These are phyloP conservation scores for Podospora fimiseda DNA, from an alignment of 495 filamentous ascomycete genomes.

Conservation along the genomic window DNA sequence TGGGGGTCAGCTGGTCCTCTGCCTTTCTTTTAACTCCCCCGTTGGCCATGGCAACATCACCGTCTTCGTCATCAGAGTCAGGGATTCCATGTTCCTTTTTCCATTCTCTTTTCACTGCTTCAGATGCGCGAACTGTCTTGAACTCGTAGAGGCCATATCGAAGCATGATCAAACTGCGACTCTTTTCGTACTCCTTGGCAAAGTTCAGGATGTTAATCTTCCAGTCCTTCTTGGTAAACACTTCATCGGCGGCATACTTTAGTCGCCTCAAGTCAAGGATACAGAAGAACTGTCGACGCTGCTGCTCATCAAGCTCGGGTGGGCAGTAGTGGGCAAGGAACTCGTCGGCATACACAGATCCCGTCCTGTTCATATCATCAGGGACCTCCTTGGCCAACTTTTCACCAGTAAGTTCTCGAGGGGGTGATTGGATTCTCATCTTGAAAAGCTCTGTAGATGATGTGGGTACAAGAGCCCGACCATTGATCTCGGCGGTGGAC, in stretches of 20 bases:
- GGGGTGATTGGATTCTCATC: slow-evolving; percentile 42
- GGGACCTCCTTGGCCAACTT: slow-evolving; percentile 39
- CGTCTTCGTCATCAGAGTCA: slow-evolving; percentile 30
- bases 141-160: slow-evolving; percentile 49
- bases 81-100: slow-evolving; percentile 39
- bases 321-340: slow-evolving; percentile 45
- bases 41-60: slow-evolving; percentile 11
- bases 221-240: slow-evolving; percentile 47
- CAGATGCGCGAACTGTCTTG: slow-evolving; percentile 44
- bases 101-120: slow-evolving; percentile 44
- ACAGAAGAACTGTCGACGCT: slow-evolving; percentile 47
- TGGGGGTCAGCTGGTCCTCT: slow-evolving; percentile 34
- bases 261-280: slow-evolving; percentile 47
- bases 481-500: slow-evolving; percentile 21
- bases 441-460: slow-evolving; percentile 37
- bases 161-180: slow-evolving; percentile 45
- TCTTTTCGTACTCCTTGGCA: slow-evolving; percentile 50
- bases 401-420: slow-evolving; percentile 41
- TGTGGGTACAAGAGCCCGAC: slow-evolving; percentile 32
- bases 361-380: slow-evolving; percentile 31
- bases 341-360: slow-evolving; percentile 46
- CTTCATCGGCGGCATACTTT: slow-evolving; percentile 47
- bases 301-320: slow-evolving; percentile 39
- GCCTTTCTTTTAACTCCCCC: slow-evolving; percentile 41
- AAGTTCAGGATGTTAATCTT: slow-evolving; percentile 48